Conservation (phyloP, 345 rosid species). For the Camelina laxa region DNA sequence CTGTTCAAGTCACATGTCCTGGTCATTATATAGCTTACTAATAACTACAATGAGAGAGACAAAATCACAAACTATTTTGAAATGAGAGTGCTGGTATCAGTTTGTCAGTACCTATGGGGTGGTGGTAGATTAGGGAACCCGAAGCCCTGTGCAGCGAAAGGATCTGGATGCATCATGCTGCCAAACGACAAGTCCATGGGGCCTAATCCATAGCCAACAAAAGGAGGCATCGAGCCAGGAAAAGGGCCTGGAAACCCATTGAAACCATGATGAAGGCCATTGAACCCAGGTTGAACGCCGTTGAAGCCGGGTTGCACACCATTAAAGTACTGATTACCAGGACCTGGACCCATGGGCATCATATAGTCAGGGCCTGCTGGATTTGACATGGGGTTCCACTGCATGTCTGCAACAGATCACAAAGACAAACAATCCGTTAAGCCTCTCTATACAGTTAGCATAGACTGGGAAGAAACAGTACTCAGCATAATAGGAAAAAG, state of each 20-base stretch:
- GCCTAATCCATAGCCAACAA: slow-evolving; percentile 34
- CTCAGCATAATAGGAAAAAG: not conserved
- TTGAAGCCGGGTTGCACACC: slow-evolving; percentile 43
- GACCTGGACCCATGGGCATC: slow-evolving; percentile 83
- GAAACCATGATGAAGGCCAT: slow-evolving; percentile 42
- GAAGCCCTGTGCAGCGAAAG: slow-evolving; percentile 40
- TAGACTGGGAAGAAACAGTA: not conserved
- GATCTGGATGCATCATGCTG: slow-evolving; percentile 37
- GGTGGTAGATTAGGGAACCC: slow-evolving; percentile 46
- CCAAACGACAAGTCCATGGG: slow-evolving; percentile 38
- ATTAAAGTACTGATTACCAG: slow-evolving; percentile 71
- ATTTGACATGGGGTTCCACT: slow-evolving; percentile 76
- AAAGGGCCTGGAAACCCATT: slow-evolving; percentile 44
- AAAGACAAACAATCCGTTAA: slow-evolving; percentile 30
- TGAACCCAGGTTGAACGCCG: slow-evolving; percentile 42
- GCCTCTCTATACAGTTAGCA: slow-evolving; percentile 16
- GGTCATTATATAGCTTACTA: not conserved
- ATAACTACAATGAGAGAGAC: not conserved
- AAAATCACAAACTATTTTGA: not conserved
- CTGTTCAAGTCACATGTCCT: slow-evolving; percentile 43
- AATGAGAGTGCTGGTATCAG: slow-evolving; percentile 4
- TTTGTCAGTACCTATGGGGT: slow-evolving; percentile 40
- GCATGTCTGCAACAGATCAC: slow-evolving; percentile 57
- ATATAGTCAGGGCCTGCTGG: slow-evolving; percentile 68
- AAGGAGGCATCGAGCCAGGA: slow-evolving; percentile 41